Evolutionary conservation across 139 green algal genomes (phyloP).

Genomic region (Protoeuglena noctilucae): DNA sequence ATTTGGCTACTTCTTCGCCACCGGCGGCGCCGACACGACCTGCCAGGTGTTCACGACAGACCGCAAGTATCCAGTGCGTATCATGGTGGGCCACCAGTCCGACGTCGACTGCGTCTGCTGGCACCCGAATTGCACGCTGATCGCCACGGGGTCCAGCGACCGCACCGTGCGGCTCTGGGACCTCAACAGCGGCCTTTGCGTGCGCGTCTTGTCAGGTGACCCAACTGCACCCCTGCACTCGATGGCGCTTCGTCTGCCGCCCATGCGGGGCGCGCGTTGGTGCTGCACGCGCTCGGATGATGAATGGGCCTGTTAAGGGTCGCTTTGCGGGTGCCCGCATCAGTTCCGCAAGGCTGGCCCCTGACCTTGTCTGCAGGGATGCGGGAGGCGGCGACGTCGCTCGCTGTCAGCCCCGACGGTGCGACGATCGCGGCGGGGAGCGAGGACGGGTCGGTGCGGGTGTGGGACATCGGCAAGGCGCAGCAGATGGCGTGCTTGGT

Average conservation of each 20-base stretch:
- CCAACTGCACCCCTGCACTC: no score
- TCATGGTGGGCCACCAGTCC: constrained; percentile 3
- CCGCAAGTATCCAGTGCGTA: background rate
- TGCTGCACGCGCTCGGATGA: no score
- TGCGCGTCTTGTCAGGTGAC: constrained; percentile 4
- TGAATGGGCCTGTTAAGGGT: no score
- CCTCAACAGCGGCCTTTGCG: background rate
- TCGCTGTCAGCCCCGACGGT: background rate
- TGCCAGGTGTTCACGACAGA: constrained; percentile 4
- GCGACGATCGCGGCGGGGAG: background rate
- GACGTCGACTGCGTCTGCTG: constrained; percentile 9
- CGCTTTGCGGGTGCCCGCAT: no score
- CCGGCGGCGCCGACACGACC: constrained; percentile 2
- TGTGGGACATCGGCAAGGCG: background rate
- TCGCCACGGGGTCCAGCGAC: constrained; percentile 9
- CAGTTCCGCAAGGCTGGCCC: no score
- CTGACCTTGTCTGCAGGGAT: no score
- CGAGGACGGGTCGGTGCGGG: background rate
- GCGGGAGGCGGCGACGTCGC: no score
- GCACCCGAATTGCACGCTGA: constrained; percentile 5
- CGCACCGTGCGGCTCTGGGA: constrained; percentile 9
- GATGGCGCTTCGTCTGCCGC: no score
- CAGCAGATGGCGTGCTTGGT: no score
- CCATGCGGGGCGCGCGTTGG: no score
- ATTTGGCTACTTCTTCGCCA: constrained; percentile 5